phyloP scores from a whole-genome alignment of 805 yeast genomes.

The Millerozyma acaciae region DNA sequence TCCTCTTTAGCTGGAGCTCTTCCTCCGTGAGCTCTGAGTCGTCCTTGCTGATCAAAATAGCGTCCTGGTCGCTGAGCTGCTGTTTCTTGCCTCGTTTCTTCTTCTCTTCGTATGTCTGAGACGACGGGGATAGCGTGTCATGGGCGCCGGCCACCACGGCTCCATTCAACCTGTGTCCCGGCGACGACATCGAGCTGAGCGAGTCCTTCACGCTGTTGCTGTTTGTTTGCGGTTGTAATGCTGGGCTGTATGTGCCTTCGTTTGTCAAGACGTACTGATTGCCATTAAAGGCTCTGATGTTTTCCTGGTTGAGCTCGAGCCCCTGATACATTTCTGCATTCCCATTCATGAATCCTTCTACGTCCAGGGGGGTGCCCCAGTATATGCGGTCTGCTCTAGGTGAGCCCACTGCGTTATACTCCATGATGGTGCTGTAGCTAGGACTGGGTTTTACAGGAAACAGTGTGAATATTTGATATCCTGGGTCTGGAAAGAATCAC shows the following conservation, averaged over 20 bases:
- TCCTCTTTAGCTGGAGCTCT: conserved; percentile 52
- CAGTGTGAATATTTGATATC: too few species aligned
- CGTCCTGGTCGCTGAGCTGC: conserved; percentile 33
- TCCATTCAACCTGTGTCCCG: too few species aligned
- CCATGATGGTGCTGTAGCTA: not conserved
- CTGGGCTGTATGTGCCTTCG: too few species aligned
- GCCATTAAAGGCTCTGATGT: conserved; percentile 5
- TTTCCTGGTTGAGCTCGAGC: conserved; percentile 4
- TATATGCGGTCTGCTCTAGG: not conserved
- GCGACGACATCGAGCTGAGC: too few species aligned
- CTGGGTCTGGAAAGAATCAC: too few species aligned
- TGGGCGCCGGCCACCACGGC: not conserved
- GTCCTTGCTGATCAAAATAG: conserved; percentile 31
- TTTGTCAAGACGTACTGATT: not conserved
- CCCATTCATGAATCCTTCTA: not conserved
- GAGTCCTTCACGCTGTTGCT: too few species aligned
- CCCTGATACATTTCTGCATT: not conserved
- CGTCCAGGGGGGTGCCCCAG: not conserved
- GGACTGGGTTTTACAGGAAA: too few species aligned
- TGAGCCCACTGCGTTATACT: not conserved
- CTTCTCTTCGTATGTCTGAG: conserved; percentile 2
- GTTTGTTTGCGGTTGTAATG: too few species aligned
- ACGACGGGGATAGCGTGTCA: not conserved
- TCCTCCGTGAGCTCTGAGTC: conserved; percentile 36
- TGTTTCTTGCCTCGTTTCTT: conserved; percentile 20